phyloP scores from a whole-genome alignment of 805 yeast genomes.

The Wickerhamiella siamensis region DNA sequence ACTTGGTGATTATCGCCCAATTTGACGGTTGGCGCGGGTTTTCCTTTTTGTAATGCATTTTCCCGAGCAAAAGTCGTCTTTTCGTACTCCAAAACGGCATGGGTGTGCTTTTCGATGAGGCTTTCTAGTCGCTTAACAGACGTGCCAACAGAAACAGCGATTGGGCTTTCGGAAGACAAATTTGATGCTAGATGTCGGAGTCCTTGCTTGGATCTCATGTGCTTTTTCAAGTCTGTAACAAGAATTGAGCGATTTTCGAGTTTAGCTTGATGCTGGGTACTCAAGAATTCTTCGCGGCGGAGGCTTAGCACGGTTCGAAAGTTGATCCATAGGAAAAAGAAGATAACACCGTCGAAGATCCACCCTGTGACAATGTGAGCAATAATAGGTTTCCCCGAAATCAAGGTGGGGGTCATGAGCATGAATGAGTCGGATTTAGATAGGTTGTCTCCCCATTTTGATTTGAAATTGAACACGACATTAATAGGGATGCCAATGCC shows the following conservation, averaged over 20 bases:
- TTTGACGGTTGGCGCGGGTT: neutral
- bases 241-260: conserved; percentile 23
- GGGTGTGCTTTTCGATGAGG: conserved; percentile 17
- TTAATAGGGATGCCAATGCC: conserved; percentile 27
- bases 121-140: conserved; percentile 18
- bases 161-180: neutral
- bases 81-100: conserved; percentile 19
- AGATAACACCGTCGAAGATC: conserved; percentile 18
- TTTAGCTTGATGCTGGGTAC: conserved; percentile 16
- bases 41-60: neutral
- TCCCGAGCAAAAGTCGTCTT: neutral
- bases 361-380: conserved; percentile 26
- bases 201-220: conserved; percentile 18
- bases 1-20: conserved; percentile 11
- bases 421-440: conserved; percentile 23
- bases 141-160: conserved; percentile 19
- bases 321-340: conserved; percentile 20
- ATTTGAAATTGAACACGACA: conserved; percentile 21
- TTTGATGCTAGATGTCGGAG: conserved; percentile 9
- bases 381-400: conserved; percentile 21
- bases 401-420: conserved; percentile 26
- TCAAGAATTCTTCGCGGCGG: conserved; percentile 16
- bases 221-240: conserved; percentile 21
- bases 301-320: conserved; percentile 17
- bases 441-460: conserved; percentile 15